Evolutionary conservation across 305 asterid genomes (phyloP).

Genomic region (Fraxinus xanthoxyloides): DNA sequence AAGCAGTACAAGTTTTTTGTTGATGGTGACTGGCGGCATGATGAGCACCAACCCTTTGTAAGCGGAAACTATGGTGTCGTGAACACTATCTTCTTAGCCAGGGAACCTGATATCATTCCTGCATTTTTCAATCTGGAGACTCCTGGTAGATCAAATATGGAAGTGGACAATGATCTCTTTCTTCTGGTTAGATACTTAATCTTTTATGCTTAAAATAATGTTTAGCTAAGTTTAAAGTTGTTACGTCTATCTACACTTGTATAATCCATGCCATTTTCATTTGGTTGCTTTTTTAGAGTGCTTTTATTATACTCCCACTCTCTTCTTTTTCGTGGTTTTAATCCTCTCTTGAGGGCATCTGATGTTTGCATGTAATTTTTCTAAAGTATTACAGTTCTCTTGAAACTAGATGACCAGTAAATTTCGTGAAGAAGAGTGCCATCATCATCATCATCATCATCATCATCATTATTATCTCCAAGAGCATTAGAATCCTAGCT

Average conservation of each 20-base stretch:
- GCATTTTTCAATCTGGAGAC: slow-evolving; percentile 34
- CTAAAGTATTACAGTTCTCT: slow-evolving; percentile 6
- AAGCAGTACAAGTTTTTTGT: slow-evolving; percentile 63
- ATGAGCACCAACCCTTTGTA: slow-evolving; percentile 57
- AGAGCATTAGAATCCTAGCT: slow-evolving; percentile 3
- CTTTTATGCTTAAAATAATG: slow-evolving; percentile 1
- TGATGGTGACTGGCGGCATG: slow-evolving; percentile 72
- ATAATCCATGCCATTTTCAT: neutral
- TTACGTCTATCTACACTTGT: neutral
- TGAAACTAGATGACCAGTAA: neutral
- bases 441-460: too few relatives aligned
- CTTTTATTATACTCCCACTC: neutral
- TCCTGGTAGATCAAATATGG: slow-evolving; percentile 56
- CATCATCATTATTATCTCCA: neutral
- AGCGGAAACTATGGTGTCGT: slow-evolving; percentile 60
- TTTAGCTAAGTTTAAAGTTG: neutral
- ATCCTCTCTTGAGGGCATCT: neutral
- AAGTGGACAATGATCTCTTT: slow-evolving; percentile 53
- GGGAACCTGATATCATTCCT: slow-evolving; percentile 50
- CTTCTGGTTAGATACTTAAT: slow-evolving; percentile 40
- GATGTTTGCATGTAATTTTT: neutral
- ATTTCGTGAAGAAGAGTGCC: neutral
- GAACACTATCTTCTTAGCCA: slow-evolving; percentile 56
- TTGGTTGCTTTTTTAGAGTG: neutral
- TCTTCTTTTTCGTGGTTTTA: neutral